A percentile compares a stretch with the other conserved stretches of the same genome.
Evolutionary conservation across 495 filamentous ascomycete genomes (phyloP).

Genomic region (Echria macrotheca): DNA sequence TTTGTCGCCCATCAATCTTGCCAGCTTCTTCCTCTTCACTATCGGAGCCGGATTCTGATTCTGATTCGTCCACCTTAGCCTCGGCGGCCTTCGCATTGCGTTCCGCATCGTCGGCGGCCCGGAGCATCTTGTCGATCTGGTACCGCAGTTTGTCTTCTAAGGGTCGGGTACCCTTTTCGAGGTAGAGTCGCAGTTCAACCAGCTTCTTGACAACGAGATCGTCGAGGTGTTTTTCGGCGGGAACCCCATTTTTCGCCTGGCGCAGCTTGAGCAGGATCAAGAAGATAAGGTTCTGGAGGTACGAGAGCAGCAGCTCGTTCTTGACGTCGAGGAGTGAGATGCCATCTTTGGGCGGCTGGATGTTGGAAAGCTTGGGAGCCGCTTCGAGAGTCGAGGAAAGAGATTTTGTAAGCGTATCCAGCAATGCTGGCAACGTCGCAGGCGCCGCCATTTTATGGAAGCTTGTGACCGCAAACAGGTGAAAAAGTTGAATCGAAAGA

Average conservation of each 20-base stretch:
- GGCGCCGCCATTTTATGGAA: slow-evolving; percentile 40
- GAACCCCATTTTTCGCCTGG: slow-evolving; percentile 39
- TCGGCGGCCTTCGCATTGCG: slow-evolving; percentile 23
- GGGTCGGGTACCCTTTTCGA: slow-evolving; percentile 85
- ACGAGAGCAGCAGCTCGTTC: slow-evolving; percentile 90
- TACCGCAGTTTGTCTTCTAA: slow-evolving; percentile 82
- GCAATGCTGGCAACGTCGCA: slow-evolving; percentile 49
- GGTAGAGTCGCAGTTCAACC: slow-evolving; percentile 75
- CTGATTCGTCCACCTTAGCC: slow-evolving; percentile 24
- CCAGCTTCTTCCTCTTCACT: slow-evolving; percentile 33
- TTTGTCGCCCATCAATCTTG: slow-evolving; percentile 39
- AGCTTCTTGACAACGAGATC: slow-evolving; percentile 68
- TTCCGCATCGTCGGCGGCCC: slow-evolving; percentile 73
- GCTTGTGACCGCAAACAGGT: neutral
- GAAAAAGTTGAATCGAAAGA: too few relatives aligned
- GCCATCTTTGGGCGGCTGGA: slow-evolving; percentile 67
- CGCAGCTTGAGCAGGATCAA: slow-evolving; percentile 78
- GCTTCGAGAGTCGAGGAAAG: slow-evolving; percentile 55
- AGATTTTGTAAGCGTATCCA: slow-evolving; percentile 59
- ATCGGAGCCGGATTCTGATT: slow-evolving; percentile 28
- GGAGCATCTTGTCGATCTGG: slow-evolving; percentile 84
- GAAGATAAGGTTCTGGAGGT: slow-evolving; percentile 90
- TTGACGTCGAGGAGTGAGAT: slow-evolving; percentile 93
- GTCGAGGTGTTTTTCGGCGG: slow-evolving; percentile 34
- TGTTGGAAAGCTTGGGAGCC: slow-evolving; percentile 51